A percentile compares a stretch with the other conserved stretches of the same genome.
These are phyloP conservation scores for Gossypium armourianum DNA, from an alignment of 441 rosid species.

Conservation along the genomic window DNA sequence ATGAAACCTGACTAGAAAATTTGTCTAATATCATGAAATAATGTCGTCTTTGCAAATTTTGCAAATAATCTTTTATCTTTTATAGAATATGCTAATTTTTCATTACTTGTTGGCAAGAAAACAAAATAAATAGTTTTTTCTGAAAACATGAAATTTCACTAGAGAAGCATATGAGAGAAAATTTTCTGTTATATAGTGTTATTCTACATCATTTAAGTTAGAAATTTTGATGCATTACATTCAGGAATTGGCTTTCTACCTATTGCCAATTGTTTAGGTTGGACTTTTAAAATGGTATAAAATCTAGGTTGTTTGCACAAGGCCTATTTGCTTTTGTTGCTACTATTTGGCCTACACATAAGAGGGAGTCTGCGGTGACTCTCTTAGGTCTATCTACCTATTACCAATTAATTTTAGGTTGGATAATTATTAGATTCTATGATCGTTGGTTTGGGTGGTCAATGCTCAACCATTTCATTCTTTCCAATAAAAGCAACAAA, in stretches of 20 bases:
- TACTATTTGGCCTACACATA: not conserved
- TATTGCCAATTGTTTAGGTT: not conserved
- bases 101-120: not conserved
- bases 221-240: not conserved
- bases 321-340: not conserved
- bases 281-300: not conserved
- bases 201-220: too few relatives aligned
- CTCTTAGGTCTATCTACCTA: not conserved
- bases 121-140: not conserved
- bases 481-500: not conserved
- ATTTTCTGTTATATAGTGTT: not conserved
- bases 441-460: not conserved
- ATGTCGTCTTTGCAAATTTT: not conserved
- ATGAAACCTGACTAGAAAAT: not conserved
- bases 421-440: not conserved
- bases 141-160: not conserved
- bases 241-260: not conserved
- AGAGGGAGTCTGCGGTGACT: not conserved
- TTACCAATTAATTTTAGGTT: not conserved
- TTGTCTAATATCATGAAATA: not conserved
- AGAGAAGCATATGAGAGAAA: not conserved
- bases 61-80: too few relatives aligned
- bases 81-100: not conserved
- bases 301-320: not conserved
- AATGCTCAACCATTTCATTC: not conserved